phyloP scores from a whole-genome alignment of 2,329 filamentous ascomycete genomes.

The Malbranchea cinnamomea region DNA sequence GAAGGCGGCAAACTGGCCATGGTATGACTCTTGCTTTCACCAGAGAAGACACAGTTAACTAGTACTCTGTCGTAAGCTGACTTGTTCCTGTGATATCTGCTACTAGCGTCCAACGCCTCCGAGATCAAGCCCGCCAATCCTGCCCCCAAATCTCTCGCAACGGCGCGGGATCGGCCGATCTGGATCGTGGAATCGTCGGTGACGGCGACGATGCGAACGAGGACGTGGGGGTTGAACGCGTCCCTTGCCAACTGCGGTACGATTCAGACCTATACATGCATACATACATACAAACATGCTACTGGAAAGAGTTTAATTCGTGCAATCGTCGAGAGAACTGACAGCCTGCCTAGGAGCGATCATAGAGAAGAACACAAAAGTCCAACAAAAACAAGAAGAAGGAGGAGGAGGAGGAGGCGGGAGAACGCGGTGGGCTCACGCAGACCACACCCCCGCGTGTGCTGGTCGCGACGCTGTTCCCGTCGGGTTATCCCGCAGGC shows the following conservation, averaged over 20 bases:
- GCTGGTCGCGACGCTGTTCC: constrained; percentile 32
- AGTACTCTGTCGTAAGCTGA: not conserved
- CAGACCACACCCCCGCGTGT: constrained; percentile 36
- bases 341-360: no score
- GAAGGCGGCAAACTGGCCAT: constrained; percentile 4
- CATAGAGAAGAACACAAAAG: constrained; percentile 29
- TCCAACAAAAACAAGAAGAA: constrained; percentile 33
- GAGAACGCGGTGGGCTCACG: constrained; percentile 9
- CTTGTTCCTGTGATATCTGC: no score
- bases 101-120: no score
- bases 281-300: no score
- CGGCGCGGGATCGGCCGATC: constrained; percentile 1
- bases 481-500: constrained; percentile 32
- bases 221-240: no score
- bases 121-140: constrained; percentile 5
- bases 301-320: no score
- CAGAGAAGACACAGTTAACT: no score
- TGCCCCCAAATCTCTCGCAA: constrained; percentile 3
- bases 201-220: constrained; percentile 18
- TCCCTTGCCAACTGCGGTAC: no score
- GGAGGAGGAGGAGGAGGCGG: constrained; percentile 23
- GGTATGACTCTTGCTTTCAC: constrained; percentile 4
- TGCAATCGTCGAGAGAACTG: no score
- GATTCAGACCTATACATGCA: no score
- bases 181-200: constrained; percentile 7